Conservation (phyloP, 805 yeast species). For the Candida koratica region DNA sequence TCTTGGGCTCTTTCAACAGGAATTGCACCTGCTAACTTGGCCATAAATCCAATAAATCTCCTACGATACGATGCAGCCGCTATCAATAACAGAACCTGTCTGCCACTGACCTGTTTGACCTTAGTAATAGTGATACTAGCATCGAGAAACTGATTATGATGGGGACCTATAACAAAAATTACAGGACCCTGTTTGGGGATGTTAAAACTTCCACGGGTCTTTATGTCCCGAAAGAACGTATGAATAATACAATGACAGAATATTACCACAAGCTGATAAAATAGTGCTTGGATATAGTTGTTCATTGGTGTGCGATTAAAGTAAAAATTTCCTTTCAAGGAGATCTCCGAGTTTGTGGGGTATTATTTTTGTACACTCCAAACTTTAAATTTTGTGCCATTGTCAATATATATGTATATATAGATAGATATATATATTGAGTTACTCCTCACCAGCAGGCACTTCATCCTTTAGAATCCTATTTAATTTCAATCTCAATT, state of each 20-base stretch:
- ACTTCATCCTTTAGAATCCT: conserved; percentile 85
- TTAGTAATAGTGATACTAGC: conserved; percentile 35
- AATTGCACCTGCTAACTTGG: conserved; percentile 32
- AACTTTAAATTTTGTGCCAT: neutral
- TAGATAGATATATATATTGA: neutral
- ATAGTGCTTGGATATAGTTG: conserved; percentile 3
- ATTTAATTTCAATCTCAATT: conserved; percentile 65
- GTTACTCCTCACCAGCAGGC: conserved; percentile 90
- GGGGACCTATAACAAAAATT: conserved; percentile 42
- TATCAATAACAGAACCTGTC: conserved; percentile 34
- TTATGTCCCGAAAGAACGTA: conserved; percentile 40
- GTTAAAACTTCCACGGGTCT: conserved; percentile 35
- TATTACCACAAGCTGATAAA: conserved; percentile 27
- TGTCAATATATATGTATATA: neutral
- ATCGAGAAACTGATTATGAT: conserved; percentile 42
- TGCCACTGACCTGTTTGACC: conserved; percentile 27
- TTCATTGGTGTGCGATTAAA: too few species aligned
- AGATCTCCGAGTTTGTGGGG: too few species aligned
- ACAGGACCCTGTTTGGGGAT: conserved; percentile 37
- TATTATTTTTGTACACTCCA: too few species aligned
- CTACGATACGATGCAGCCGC: conserved; percentile 36
- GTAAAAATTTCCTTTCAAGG: too few species aligned
- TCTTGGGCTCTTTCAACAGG: conserved; percentile 45
- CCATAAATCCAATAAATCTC: conserved; percentile 28
- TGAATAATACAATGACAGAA: conserved; percentile 33